Percentiles rank a stretch among this genome's conserved stretches.
These are phyloP conservation scores for Populus pruinosa DNA, from an alignment of 345 rosid species.

Conservation along the genomic window DNA sequence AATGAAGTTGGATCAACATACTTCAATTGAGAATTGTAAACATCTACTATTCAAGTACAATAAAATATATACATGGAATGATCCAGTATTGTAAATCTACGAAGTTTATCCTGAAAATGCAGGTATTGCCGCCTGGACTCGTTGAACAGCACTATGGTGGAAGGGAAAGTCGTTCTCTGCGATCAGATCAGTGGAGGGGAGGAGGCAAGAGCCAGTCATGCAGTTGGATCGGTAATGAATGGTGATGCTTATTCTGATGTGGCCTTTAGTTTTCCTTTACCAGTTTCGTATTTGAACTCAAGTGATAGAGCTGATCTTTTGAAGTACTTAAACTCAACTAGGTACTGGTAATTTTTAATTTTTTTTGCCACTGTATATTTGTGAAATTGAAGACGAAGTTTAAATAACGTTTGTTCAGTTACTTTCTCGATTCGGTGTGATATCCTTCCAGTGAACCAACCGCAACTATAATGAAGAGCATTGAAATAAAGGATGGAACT, in stretches of 20 bases:
- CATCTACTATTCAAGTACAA: no score
- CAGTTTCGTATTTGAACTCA: conserved; percentile 18
- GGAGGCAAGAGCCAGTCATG: conserved; percentile 10
- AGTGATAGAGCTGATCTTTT: conserved; percentile 17
- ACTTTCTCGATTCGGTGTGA: background rate
- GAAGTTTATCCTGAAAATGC: conserved; percentile 2
- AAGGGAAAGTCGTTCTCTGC: conserved; percentile 23
- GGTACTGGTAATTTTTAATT: conserved; percentile 3
- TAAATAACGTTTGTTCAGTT: no score
- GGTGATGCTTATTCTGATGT: background rate
- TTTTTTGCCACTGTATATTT: background rate
- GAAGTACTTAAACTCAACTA: conserved; percentile 27
- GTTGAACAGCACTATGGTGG: conserved; percentile 14
- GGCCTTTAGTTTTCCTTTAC: conserved; percentile 21
- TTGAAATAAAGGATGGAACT: conserved; percentile 13
- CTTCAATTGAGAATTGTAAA: no score
- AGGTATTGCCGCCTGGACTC: conserved; percentile 8
- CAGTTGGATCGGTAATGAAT: conserved; percentile 21
- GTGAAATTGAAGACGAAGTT: background rate
- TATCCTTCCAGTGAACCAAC: conserved; percentile 17
- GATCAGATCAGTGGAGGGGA: conserved; percentile 5
- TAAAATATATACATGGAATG: no score
- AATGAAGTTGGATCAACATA: no score
- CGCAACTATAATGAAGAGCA: conserved; percentile 26
- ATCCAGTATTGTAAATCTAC: no score